A percentile compares a stretch with the other conserved stretches of the same genome.
These are phyloP conservation scores for Botrytis aclada DNA, from an alignment of 2,329 filamentous ascomycete genomes.

Conservation along the genomic window DNA sequence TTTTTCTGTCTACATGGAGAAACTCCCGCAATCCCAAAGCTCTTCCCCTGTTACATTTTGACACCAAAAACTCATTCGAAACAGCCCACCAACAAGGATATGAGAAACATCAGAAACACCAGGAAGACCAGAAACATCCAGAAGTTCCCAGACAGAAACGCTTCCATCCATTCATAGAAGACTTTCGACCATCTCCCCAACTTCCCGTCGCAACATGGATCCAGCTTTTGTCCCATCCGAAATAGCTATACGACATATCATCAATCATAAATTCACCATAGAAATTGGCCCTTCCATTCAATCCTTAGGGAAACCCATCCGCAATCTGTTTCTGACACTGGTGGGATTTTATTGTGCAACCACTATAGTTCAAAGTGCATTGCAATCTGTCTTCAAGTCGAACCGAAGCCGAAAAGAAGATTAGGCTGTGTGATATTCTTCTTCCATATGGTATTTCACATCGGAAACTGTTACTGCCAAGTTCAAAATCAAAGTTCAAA, in stretches of 20 bases:
- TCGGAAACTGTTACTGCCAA: not conserved
- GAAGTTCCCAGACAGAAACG: not conserved
- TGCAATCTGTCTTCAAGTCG: slow-evolving; percentile 36
- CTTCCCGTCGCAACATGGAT: slow-evolving; percentile 31
- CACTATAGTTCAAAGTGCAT: slow-evolving; percentile 41
- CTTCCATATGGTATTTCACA: not conserved
- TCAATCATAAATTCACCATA: slow-evolving; percentile 50
- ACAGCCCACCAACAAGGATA: slow-evolving; percentile 7
- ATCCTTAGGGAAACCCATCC: slow-evolving; percentile 49
- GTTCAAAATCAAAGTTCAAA: not conserved
- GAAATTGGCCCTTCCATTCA: slow-evolving; percentile 49
- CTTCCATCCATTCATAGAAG: not conserved
- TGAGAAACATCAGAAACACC: not conserved
- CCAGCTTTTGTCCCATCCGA: slow-evolving; percentile 42
- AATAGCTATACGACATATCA: slow-evolving; percentile 45
- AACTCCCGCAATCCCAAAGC: not conserved
- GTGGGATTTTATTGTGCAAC: slow-evolving; percentile 41
- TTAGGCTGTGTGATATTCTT: not conserved
- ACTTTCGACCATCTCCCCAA: not conserved
- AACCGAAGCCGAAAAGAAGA: slow-evolving; percentile 1
- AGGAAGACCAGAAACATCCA: not conserved
- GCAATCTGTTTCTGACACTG: slow-evolving; percentile 48
- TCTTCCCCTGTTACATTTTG: slow-evolving; percentile 1
- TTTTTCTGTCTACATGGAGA: not conserved
- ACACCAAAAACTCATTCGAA: not conserved